phyloP scores from a whole-genome alignment of 2,329 filamentous ascomycete genomes.

The Balansia obtecta region DNA sequence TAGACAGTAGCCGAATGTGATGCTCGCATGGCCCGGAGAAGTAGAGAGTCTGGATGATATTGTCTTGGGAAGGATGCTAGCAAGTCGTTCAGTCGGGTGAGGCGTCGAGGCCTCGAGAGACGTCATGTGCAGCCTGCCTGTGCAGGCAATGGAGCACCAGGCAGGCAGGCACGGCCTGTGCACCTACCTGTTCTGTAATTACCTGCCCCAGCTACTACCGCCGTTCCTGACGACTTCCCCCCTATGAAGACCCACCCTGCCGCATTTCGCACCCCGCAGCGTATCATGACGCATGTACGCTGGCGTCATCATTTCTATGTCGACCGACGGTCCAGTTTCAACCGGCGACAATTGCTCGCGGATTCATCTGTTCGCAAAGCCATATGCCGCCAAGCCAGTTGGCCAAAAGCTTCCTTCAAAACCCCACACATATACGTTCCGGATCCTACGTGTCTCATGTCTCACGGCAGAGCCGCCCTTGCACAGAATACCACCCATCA shows the following conservation, averaged over 20 bases:
- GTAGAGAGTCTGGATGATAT: background rate
- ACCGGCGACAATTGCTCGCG: background rate
- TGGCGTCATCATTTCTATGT: background rate
- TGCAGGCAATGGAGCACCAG: too few species aligned
- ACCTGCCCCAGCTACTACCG: too few species aligned
- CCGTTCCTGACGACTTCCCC: too few species aligned
- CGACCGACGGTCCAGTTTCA: too few species aligned
- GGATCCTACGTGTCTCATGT: too few species aligned
- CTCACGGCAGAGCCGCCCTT: too few species aligned
- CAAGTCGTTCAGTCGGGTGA: background rate
- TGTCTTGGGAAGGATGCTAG: background rate
- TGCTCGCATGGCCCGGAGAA: background rate
- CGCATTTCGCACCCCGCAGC: background rate
- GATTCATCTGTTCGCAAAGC: background rate
- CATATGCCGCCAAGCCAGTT: too few species aligned
- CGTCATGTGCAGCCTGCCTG: too few species aligned
- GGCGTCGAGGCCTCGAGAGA: background rate
- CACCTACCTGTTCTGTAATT: too few species aligned
- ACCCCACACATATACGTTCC: too few species aligned
- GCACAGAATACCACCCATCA: too few species aligned
- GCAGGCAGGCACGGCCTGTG: background rate
- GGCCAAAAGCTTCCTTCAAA: too few species aligned
- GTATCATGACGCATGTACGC: background rate
- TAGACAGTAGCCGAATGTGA: background rate
- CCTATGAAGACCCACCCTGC: background rate